Evolutionary conservation across 768 basidiomycete species (phyloP), one percentile per base, ranked within the genome.

Genomic region (Mycena alexandri): DNA sequence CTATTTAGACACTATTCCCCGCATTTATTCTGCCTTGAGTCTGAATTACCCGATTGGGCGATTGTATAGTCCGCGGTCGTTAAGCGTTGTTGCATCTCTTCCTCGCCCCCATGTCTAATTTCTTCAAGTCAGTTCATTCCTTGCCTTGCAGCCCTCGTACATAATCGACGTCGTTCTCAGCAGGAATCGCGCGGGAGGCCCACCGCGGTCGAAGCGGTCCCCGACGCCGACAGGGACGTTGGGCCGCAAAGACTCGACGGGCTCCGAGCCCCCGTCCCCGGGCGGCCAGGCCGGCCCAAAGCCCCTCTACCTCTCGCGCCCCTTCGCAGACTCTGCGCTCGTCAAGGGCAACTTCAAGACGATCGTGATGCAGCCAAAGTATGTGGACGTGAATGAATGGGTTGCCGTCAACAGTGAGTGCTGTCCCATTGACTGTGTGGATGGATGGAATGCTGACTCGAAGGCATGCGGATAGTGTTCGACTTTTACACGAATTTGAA

Each of bases 311-410:
- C 86, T 98, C 13, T 97, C 93, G 78, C 93, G 93, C 60, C 96
- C 96, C 4, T 99, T 99, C 78, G 94, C 93, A 61, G 96, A 97
- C 73, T 92, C 95, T 2, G 95, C 97, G 0, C 86, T 99, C 48
- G 96, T 99, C 65, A 98, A 97, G 78, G 97, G 97, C 24, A 98
- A 96, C 80, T 98, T 98, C 84, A 98, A 97, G 83, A 98, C 96
- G 4, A 98, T 99, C 74, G 96, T 98, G 63, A 93, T 95, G 80
- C 86, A 95, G 60, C 97, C 97, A 9, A 98, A 97, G 78, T 98
- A 96, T 73, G 92, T 94, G 33, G 95, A 97, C 76, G 90, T 94
- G 64, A 96, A 95, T 86, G 96, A 98, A 76, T 98, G 96, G 96
- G 96, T 97, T 33, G 96, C 95, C 13, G 92, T 95, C 47, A 97